These are phyloP conservation scores for Phialophora chinensis DNA, from an alignment of 2,329 filamentous ascomycete species.

Conservation along the genomic window DNA sequence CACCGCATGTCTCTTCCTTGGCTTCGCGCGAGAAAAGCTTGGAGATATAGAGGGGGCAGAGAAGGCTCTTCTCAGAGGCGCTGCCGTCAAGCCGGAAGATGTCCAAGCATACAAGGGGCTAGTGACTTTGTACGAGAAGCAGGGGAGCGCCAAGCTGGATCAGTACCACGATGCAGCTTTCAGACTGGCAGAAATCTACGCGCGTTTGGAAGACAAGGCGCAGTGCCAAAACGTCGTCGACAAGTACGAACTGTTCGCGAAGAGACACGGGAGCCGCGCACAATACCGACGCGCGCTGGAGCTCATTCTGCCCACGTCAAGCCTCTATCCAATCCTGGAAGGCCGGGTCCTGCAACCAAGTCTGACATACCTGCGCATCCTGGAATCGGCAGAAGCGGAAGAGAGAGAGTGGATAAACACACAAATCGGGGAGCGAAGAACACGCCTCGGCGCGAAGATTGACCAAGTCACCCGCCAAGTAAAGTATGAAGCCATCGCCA, in stretches of 20 bases:
- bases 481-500: conserved; percentile 78
- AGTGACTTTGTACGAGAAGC: conserved; percentile 81
- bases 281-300: conserved; percentile 79
- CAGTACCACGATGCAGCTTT: conserved; percentile 76
- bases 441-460: conserved; percentile 81
- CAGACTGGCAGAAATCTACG: conserved; percentile 75
- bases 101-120: conserved; percentile 91
- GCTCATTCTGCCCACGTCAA: conserved; percentile 77
- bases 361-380: conserved; percentile 79
- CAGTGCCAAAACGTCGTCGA: conserved; percentile 71
- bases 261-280: conserved; percentile 70
- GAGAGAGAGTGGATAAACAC: conserved; percentile 90
- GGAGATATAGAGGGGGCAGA: conserved; percentile 75
- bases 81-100: conserved; percentile 73
- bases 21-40: conserved; percentile 81
- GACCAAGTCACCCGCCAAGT: conserved; percentile 85
- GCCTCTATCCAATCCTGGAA: conserved; percentile 81
- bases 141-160: conserved; percentile 70
- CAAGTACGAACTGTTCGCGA: conserved; percentile 77
- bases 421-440: conserved; percentile 86
- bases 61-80: conserved; percentile 74
- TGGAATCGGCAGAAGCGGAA: conserved; percentile 80
- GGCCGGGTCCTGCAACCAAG: conserved; percentile 80
- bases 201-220: conserved; percentile 65
- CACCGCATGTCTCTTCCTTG: conserved; percentile 85